A percentile compares a stretch with the other conserved stretches of the same genome.
Conservation (phyloP, 495 filamentous ascomycete species). For the Penicillium canariense region DNA sequence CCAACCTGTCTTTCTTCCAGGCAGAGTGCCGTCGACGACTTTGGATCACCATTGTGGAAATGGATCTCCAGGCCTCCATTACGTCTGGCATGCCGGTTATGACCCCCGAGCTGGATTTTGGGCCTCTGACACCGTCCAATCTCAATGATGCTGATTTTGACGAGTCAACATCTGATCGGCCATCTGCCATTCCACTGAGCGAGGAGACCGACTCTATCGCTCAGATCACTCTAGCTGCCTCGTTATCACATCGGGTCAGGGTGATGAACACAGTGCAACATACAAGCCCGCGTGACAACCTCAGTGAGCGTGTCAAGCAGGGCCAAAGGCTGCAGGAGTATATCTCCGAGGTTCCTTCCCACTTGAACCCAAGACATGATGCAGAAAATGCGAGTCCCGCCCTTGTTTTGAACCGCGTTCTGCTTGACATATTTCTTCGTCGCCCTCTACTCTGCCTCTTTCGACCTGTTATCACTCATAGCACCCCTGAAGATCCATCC, state of each 20-base stretch:
- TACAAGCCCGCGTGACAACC: conserved; percentile 2
- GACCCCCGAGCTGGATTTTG: conserved; percentile 30
- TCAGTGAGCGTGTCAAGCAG: conserved; percentile 13
- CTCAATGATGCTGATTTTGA: conserved; percentile 44
- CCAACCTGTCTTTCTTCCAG: conserved; percentile 27
- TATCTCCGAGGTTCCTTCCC: conserved; percentile 7
- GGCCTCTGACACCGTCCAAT: conserved; percentile 26
- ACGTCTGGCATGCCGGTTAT: conserved; percentile 39
- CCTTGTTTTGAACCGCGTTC: conserved; percentile 12
- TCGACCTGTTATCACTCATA: conserved; percentile 10
- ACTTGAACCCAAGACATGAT: conserved; percentile 7
- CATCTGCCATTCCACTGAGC: conserved; percentile 24
- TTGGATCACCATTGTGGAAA: conserved; percentile 45
- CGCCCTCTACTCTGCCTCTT: conserved; percentile 27
- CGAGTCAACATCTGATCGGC: conserved; percentile 31
- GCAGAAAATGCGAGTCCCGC: neutral
- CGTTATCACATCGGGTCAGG: conserved; percentile 18
- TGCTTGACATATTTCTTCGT: conserved; percentile 23
- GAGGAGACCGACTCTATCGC: conserved; percentile 24
- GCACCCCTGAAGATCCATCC: neutral
- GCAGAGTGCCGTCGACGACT: conserved; percentile 39
- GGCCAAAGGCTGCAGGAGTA: conserved; percentile 13
- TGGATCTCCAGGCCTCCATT: conserved; percentile 42
- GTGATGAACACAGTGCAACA: conserved; percentile 12
- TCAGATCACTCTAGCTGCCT: conserved; percentile 18